Conservation (phyloP, 768 basidiomycete genomes). For the Phylloporus arenicola region DNA sequence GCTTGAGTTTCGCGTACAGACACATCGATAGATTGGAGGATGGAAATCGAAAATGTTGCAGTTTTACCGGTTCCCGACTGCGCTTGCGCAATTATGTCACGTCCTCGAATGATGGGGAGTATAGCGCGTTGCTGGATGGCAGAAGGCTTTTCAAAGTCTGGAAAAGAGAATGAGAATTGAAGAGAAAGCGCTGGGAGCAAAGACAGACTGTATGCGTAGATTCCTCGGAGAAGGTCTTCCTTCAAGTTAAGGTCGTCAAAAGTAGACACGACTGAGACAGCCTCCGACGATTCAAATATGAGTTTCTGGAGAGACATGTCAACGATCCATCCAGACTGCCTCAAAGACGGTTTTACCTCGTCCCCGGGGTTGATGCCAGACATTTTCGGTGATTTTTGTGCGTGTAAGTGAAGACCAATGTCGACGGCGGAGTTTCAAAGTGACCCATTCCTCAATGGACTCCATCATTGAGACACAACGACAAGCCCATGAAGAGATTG, state of each 20-base stretch:
- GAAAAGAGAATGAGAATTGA: conserved; percentile 1
- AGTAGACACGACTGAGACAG: conserved; percentile 82
- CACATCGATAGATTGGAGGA: conserved; percentile 96
- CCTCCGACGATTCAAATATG: conserved; percentile 92
- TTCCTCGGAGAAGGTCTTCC: conserved; percentile 91
- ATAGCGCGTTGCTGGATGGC: conserved; percentile 99
- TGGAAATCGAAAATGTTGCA: conserved; percentile 96
- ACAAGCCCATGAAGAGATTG: conserved; percentile 92
- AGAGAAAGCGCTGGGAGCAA: neutral
- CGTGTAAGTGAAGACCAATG: conserved; percentile 27
- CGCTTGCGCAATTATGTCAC: conserved; percentile 98
- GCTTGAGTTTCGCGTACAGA: conserved; percentile 94
- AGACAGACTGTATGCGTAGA: conserved; percentile 91
- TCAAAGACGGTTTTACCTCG: conserved; percentile 49
- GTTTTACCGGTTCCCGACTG: conserved; percentile 99
- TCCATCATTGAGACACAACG: conserved; percentile 91
- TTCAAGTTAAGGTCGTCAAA: conserved; percentile 90
- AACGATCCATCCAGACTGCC: conserved; percentile 1
- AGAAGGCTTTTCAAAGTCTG: conserved; percentile 96
- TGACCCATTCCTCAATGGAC: conserved; percentile 56
- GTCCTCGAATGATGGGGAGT: conserved; percentile 88
- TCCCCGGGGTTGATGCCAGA: conserved; percentile 80
- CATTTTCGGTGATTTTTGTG: conserved; percentile 51
- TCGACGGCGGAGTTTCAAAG: conserved; percentile 53
- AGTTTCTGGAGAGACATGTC: conserved; percentile 56